Base-by-base conservation (phyloP, 2,329 filamentous ascomycete species). In the Diaporthe velutina region DNA sequence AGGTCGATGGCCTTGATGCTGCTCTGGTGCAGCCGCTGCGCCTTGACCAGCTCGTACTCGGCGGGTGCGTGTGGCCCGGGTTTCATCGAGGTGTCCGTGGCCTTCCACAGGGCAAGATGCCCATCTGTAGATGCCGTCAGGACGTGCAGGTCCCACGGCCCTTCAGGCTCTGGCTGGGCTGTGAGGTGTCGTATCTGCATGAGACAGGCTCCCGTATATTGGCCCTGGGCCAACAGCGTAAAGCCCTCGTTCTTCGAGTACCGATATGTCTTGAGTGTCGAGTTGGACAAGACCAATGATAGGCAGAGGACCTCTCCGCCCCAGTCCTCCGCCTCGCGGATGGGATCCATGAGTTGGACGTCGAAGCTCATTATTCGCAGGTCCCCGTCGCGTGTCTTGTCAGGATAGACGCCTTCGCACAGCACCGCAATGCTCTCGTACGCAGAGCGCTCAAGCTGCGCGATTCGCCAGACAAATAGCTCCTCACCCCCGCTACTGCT, bases 401-500 rank as follows among this genome's bases (percentile, higher is more conserved):
- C 84, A 70, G 88, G 83, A 55, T 89, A 89, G 1, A 85, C 83
- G 2, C 87, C 89, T 82, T 92, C 90, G 75, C 90, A 89, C 17
- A 90, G 82, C 2, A 92, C 86, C 0, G 89, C 90, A 2, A 92
- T 82, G 4, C 88, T 87, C 19, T 78, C 78, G 67, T 88, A 87
- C 17, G 80, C 83, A 2, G 87, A 85, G 17, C 17, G 13, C 35
- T 91, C 86, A 9, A 94, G 81, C 15, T 80, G 80, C 61, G 86
- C 86, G 45, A 96, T 83, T 54, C 90, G 89, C 96, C 97, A 99
- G 15, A 96, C 89, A 79, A 93, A 96, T 77, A 98, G 93, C 83
- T 99, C 96, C 82, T 98, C 96, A 76, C 92, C 93, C 0, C 96
- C 97, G 8, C 91, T 95, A 79, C 95, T 96, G 77, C 94, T 98